phyloP scores from a whole-genome alignment of 306 rosid genomes.

The Lathyrus tuberosus region DNA sequence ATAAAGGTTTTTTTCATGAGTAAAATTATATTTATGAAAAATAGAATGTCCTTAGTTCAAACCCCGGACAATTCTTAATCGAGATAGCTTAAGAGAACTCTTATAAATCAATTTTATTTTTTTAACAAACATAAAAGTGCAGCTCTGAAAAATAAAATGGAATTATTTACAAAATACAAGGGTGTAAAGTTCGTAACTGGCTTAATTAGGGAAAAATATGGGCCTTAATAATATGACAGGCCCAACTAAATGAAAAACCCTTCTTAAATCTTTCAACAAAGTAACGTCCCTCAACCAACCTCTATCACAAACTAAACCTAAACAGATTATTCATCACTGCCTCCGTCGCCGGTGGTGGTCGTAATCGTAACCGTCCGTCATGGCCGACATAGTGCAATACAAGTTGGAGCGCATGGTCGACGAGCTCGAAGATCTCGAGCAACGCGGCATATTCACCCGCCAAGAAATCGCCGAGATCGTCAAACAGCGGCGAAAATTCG shows the following conservation, averaged over 20 bases:
- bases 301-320: neutral
- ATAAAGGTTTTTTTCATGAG: too few species aligned
- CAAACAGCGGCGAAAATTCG: slow-evolving; percentile 50
- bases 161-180: too few species aligned
- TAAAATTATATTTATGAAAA: too few species aligned
- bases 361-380: neutral
- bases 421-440: slow-evolving; percentile 52
- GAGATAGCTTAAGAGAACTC: too few species aligned
- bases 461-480: slow-evolving; percentile 51
- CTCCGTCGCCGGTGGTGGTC: slow-evolving; percentile 1
- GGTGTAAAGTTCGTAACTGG: too few species aligned
- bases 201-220: too few species aligned
- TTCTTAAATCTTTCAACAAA: neutral
- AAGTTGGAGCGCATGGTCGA: slow-evolving; percentile 54
- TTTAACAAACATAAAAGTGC: too few species aligned
- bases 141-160: too few species aligned
- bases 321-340: neutral
- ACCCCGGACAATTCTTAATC: too few species aligned
- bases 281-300: neutral
- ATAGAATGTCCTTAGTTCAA: too few species aligned
- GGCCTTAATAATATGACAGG: neutral
- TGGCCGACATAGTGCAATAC: slow-evolving; percentile 57
- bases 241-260: neutral
- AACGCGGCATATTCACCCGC: slow-evolving; percentile 48
- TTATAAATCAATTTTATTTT: too few species aligned